These are phyloP conservation scores for Gautieria morchelliformis DNA, from an alignment of 768 basidiomycete species.

Conservation along the genomic window DNA sequence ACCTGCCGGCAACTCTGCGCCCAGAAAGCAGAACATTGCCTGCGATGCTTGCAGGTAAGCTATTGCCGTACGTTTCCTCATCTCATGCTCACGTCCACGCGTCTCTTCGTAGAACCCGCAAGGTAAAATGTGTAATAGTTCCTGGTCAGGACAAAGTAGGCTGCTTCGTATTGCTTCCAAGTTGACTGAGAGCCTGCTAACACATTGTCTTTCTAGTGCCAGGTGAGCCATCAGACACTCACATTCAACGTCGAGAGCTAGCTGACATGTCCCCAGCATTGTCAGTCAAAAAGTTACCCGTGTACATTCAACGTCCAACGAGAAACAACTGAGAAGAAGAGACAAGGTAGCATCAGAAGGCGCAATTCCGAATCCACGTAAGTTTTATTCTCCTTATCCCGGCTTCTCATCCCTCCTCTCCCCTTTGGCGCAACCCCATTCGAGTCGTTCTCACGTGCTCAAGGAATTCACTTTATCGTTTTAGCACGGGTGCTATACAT, in stretches of 20 bases:
- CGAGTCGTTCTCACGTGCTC: constrained; percentile 18
- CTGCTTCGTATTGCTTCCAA: constrained; percentile 11
- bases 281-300: constrained; percentile 77
- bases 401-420: constrained; percentile 15
- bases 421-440: not conserved
- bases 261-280: constrained; percentile 44
- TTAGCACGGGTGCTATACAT: constrained; percentile 17
- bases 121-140: constrained; percentile 81
- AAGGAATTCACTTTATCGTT: constrained; percentile 29
- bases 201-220: constrained; percentile 13
- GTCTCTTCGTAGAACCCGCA: constrained; percentile 48
- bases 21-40: constrained; percentile 86
- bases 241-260: constrained; percentile 34
- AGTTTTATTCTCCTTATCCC: constrained; percentile 21
- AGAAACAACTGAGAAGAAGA: constrained; percentile 79
- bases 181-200: constrained; percentile 9
- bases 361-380: constrained; percentile 55
- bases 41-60: constrained; percentile 84
- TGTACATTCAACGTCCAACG: constrained; percentile 87
- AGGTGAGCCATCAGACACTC: not conserved
- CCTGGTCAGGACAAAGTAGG: constrained; percentile 75
- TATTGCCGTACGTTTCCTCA: constrained; percentile 11
- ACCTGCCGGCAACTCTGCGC: constrained; percentile 72
- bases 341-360: constrained; percentile 43
- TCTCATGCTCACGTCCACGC: constrained; percentile 1